Conservation (phyloP, 495 filamentous ascomycete species). For the Wilcoxina mikolae region DNA sequence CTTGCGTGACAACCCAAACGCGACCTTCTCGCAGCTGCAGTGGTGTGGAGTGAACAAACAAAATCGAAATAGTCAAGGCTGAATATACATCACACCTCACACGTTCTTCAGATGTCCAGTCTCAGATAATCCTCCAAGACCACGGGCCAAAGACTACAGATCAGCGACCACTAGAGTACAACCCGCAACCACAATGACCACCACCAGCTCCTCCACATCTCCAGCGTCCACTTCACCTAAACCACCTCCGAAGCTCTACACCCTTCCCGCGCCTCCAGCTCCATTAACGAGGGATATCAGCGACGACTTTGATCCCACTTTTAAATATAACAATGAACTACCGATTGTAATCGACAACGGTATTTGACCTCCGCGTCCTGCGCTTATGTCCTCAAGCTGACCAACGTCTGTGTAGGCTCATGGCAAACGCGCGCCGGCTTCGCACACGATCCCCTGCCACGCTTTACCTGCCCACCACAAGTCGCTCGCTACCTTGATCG, state of each 20-base stretch:
- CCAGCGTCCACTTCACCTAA: not conserved
- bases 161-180: too few species aligned
- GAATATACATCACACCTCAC: too few species aligned
- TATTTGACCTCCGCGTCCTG: slow-evolving; percentile 28
- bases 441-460: slow-evolving; percentile 72
- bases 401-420: slow-evolving; percentile 44
- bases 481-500: slow-evolving; percentile 89
- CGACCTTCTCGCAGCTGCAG: too few species aligned
- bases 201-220: not conserved
- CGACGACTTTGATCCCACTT: slow-evolving; percentile 8
- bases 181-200: not conserved
- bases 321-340: slow-evolving; percentile 36
- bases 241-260: slow-evolving; percentile 27
- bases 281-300: slow-evolving; percentile 5
- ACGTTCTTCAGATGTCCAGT: too few species aligned
- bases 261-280: slow-evolving; percentile 22
- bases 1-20: too few species aligned
- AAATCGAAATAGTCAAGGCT: too few species aligned
- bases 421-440: slow-evolving; percentile 81
- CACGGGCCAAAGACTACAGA: too few species aligned
- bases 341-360: slow-evolving; percentile 99
- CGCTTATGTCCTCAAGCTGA: slow-evolving; percentile 1
- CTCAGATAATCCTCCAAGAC: too few species aligned
- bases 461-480: slow-evolving; percentile 68
- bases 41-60: too few species aligned